Conservation (phyloP, 139 green algal genomes). For the Mesotaenium endlicherianum region DNA sequence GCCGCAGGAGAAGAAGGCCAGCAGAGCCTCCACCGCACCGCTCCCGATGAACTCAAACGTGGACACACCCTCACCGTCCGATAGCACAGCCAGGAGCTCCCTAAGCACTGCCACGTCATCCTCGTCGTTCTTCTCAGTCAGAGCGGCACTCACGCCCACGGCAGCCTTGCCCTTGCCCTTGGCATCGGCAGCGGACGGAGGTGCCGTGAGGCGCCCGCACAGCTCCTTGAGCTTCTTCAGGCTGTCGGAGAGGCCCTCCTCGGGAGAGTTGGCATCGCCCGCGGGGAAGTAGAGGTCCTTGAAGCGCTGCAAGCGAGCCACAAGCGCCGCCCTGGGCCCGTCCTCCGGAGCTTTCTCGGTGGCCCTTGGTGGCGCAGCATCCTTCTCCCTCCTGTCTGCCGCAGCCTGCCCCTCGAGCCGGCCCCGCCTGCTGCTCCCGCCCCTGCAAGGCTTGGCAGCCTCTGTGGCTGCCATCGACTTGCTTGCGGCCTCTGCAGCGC, state of each 20-base stretch:
- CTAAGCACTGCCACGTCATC: neutral
- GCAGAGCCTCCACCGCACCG: slow-evolving; percentile 68
- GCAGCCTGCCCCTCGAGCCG: neutral
- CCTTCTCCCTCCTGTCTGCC: neutral
- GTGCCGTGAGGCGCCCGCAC: neutral
- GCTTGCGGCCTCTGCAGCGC: neutral
- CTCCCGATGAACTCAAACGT: slow-evolving; percentile 91
- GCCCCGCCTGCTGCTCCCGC: neutral
- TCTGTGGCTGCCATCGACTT: neutral
- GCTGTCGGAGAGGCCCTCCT: slow-evolving; percentile 51
- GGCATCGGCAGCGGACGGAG: neutral
- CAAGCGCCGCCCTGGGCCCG: neutral
- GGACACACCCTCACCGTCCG: slow-evolving; percentile 58
- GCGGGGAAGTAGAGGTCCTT: slow-evolving; percentile 16
- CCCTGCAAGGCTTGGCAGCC: neutral
- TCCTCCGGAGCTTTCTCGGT: neutral
- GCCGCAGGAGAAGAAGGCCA: slow-evolving; percentile 69
- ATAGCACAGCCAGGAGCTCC: slow-evolving; percentile 30
- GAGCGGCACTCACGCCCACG: neutral
- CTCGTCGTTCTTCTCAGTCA: slow-evolving; percentile 15
- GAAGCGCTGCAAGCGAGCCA: slow-evolving; percentile 5
- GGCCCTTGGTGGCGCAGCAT: neutral
- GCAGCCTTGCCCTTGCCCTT: neutral
- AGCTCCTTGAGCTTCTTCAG: slow-evolving; percentile 60
- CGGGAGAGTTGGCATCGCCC: neutral